These are phyloP conservation scores for Pyrus hybrid DNA, from an alignment of 331 rosid genomes.

Conservation along the genomic window DNA sequence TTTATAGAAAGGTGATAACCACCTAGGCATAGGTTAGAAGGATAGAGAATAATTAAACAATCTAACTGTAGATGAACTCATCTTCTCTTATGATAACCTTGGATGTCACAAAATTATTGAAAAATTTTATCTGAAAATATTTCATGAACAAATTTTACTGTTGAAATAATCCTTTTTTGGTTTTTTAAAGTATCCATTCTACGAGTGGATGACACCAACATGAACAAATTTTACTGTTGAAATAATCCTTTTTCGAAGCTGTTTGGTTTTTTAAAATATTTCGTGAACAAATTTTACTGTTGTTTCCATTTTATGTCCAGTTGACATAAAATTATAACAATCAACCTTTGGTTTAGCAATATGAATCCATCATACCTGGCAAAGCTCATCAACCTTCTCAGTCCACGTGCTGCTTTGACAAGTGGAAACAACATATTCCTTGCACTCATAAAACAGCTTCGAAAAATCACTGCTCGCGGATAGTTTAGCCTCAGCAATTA, in stretches of 20 bases:
- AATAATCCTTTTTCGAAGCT: too few relatives aligned
- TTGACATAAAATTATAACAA: background rate
- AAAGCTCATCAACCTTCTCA: slow-evolving; percentile 77
- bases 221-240: too few relatives aligned
- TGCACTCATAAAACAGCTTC: slow-evolving; percentile 82
- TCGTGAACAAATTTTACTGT: too few relatives aligned
- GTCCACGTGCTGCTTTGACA: slow-evolving; percentile 50
- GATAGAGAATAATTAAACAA: background rate
- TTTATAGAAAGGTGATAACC: too few relatives aligned
- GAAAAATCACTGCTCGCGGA: slow-evolving; percentile 49
- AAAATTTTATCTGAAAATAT: too few relatives aligned
- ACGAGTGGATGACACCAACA: background rate
- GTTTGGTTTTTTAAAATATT: too few relatives aligned
- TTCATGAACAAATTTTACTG: background rate
- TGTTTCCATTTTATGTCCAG: too few relatives aligned
- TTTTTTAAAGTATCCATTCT: background rate
- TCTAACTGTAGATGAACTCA: background rate
- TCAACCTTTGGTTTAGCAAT: slow-evolving; percentile 1
- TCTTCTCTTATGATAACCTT: background rate
- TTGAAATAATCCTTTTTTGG: too few relatives aligned
- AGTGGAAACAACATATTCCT: slow-evolving; percentile 54
- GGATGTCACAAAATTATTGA: too few relatives aligned
- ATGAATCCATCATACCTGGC: slow-evolving; percentile 52
- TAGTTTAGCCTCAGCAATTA: slow-evolving; percentile 60
- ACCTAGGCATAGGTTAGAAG: background rate